Base-by-base conservation (phyloP, 768 basidiomycete genomes). In the Podaxis sp. region DNA sequence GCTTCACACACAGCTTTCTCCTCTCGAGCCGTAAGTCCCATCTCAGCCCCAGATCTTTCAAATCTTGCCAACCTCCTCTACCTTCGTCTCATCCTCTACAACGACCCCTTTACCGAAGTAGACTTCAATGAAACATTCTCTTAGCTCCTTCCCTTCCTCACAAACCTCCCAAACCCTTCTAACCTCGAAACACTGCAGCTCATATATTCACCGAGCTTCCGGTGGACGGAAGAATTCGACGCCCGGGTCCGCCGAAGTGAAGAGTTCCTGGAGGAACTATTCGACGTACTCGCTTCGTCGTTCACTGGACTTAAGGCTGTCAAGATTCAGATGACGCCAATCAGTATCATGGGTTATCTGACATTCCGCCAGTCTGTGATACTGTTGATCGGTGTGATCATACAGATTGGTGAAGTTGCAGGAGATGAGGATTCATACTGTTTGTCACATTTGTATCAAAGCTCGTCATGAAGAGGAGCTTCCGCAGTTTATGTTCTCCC, bases 61-160 rank as follows among this genome's bases (percentile, higher is more conserved):
- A 41, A 46, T 10, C 26, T 57, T 12, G 44, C 40, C 22, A 41
- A 44, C 56, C 56, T 57, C 22, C 22, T 12, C 8, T 6, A 40
- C 40, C 55, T 56, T n/a, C 37, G 40, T 15, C n/a, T 41, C 55
- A 56, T 24, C 17, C 41, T 56, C 26, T 20, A 56, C 56, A 57
- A n/a, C 26, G 56, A 24, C 26, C 8, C 40, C 24, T 40, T 46
- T 24, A 38, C 22, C 10, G 38, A 41, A 44, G 11, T 46, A 5
- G 41, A 46, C 22, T 57, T 57, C 22, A 26, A 44, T 7, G 56
- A 46, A 57, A 40, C 26, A 12, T 33, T 46, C 20, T 2, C 20
- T 1, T 57, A 40, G 56, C 40, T 57, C 56, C 38, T 57, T 30
- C 41, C 41, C 7, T 30, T 57, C 24, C 56, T 57, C 56, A 41